Conservation (phyloP, 2,329 filamentous ascomycete species). For the Fusarium sarcochroum region DNA sequence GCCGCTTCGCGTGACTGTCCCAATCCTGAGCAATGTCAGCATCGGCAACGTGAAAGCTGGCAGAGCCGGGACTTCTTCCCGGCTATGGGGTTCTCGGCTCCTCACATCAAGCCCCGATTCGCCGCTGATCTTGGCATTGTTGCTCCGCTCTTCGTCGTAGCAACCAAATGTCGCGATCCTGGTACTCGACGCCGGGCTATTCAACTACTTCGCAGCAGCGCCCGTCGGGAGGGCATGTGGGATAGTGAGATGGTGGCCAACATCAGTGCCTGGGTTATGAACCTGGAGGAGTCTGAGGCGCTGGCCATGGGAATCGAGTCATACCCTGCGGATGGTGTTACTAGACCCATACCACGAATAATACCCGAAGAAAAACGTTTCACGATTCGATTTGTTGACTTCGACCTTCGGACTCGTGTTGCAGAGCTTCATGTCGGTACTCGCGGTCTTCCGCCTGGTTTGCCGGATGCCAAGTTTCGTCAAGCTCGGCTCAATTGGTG, state of each 20-base stretch:
- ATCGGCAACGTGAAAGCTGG: slow-evolving; percentile 49
- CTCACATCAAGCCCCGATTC: slow-evolving; percentile 73
- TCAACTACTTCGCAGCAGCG: slow-evolving; percentile 70
- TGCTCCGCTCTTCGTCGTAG: slow-evolving; percentile 75
- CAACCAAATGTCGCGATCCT: slow-evolving; percentile 74
- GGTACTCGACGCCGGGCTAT: slow-evolving; percentile 71
- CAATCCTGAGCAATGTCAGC: slow-evolving; percentile 60
- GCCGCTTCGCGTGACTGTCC: slow-evolving; percentile 63
- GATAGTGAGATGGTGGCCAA: slow-evolving; percentile 72
- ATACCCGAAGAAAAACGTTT: slow-evolving; percentile 69
- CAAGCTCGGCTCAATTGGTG: slow-evolving; percentile 65
- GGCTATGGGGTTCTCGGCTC: slow-evolving; percentile 59
- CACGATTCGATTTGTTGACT: slow-evolving; percentile 70
- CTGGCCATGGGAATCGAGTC: slow-evolving; percentile 46
- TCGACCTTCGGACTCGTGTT: slow-evolving; percentile 66
- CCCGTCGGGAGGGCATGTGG: slow-evolving; percentile 78
- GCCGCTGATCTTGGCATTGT: slow-evolving; percentile 75
- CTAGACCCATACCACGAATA: slow-evolving; percentile 33
- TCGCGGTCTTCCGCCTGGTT: slow-evolving; percentile 62
- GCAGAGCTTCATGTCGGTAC: slow-evolving; percentile 69
- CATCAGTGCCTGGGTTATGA: slow-evolving; percentile 69
- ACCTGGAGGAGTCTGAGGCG: slow-evolving; percentile 65
- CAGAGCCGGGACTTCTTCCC: slow-evolving; percentile 53
- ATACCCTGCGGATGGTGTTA: slow-evolving; percentile 12
- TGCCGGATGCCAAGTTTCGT: slow-evolving; percentile 63